Percentiles rank a stretch among this genome's conserved stretches.
Conservation (phyloP, 352 stramenopile genomes). For the Globisporangium polare region DNA sequence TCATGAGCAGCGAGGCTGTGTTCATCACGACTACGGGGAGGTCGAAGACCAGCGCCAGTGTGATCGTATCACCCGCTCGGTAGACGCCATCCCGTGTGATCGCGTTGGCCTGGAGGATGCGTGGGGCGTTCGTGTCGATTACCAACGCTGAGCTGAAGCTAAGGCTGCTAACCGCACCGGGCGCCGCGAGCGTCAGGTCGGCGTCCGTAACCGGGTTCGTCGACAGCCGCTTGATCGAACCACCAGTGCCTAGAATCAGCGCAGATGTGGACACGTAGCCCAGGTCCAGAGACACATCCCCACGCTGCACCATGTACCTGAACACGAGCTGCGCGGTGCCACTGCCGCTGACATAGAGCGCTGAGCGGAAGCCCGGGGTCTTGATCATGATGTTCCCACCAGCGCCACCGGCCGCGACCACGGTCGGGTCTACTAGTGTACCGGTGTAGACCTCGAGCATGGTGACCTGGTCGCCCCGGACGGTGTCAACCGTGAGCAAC, state of each 20-base stretch:
- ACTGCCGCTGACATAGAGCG: conserved; percentile 45
- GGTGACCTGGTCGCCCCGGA: conserved; percentile 38
- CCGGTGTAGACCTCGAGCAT: conserved; percentile 55
- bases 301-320: conserved; percentile 48
- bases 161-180: conserved; percentile 41
- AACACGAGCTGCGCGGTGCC: conserved; percentile 46
- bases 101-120: conserved; percentile 35
- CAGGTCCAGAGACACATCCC: conserved; percentile 43
- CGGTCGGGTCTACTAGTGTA: conserved; percentile 30
- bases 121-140: conserved; percentile 46
- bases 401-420: conserved; percentile 8
- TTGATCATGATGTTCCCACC: conserved; percentile 28
- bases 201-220: conserved; percentile 48
- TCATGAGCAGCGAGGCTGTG: conserved; percentile 36
- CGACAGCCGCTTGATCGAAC: conserved; percentile 52
- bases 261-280: conserved; percentile 44
- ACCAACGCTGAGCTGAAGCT: conserved; percentile 27
- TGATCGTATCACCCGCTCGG: conserved; percentile 39
- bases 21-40: conserved; percentile 39
- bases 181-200: conserved; percentile 37
- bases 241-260: conserved; percentile 17
- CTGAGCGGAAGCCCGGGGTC: conserved; percentile 45
- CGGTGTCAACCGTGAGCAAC: conserved; percentile 45
- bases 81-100: conserved; percentile 65
- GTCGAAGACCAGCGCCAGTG: conserved; percentile 44